Conservation (phyloP, 2,329 filamentous ascomycete genomes). For the Aspergillus sp. region DNA sequence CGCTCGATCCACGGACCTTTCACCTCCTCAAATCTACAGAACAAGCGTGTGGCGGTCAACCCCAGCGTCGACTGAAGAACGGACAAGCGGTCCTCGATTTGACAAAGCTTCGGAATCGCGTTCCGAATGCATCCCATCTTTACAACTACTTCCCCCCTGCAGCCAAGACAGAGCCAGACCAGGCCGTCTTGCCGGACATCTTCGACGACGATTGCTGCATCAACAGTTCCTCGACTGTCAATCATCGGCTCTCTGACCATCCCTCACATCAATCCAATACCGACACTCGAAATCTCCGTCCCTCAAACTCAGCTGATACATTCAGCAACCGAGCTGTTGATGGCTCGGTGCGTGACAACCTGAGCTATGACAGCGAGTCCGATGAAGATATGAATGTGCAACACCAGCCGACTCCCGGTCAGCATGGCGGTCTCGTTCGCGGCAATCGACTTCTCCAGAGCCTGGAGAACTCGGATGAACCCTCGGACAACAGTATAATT, state of each 20-base stretch:
- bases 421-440: conserved; percentile 2
- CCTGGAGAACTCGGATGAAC: conserved; percentile 5
- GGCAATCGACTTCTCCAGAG: not conserved
- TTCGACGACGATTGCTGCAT: conserved; percentile 27
- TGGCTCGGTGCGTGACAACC: conserved; percentile 15
- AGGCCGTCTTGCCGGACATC: conserved; percentile 26
- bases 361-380: conserved; percentile 13
- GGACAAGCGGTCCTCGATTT: conserved; percentile 28
- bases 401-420: conserved; percentile 3
- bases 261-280: not conserved
- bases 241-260: not conserved
- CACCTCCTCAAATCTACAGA: conserved; percentile 31
- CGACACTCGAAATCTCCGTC: conserved; percentile 2
- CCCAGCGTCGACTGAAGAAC: conserved; percentile 17
- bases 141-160: conserved; percentile 27
- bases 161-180: conserved; percentile 18
- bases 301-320: conserved; percentile 13
- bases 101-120: conserved; percentile 22
- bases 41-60: conserved; percentile 42
- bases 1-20: conserved; percentile 46
- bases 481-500: conserved; percentile 1
- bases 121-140: conserved; percentile 29
- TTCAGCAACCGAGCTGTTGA: conserved; percentile 20
- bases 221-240: not conserved
- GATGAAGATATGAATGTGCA: conserved; percentile 12